Base-by-base conservation (phyloP, 1,284 basidiomycete species). In the Malassezia furfur region DNA sequence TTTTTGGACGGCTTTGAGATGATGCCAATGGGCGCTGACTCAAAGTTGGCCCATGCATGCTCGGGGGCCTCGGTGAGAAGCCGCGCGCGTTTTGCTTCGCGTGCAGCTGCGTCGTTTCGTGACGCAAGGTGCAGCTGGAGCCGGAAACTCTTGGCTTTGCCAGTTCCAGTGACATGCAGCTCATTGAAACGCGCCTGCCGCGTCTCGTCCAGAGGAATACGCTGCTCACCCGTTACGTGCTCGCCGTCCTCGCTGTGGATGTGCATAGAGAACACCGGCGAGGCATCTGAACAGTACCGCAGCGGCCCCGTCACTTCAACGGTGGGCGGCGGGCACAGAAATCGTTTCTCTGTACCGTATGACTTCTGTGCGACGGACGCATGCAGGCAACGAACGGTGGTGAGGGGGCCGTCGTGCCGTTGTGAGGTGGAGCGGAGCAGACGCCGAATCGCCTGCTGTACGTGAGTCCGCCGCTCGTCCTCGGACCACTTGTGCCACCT, bases 1-100 rank as follows among this genome's bases (percentile, higher is more conserved):
- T 93, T 93, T 80, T 91, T 90, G 45, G 89, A 91, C 30, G 91
- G 91, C 76, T 96, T 96, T 67, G 91, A 94, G 71, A 96, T 91
- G 78, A 94, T 89, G 40, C 86, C 85, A 65, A 96, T 85, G 45
- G 88, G 87, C 38, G 87, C 84, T 25, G 88, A 94, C 74, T 88
- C 83, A 78, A 96, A 91, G 25, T 86, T 84, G 7, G 87, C 88
- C 89, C 90, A 94, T 47, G 85, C 47, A 2, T 44, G 38, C 12
- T 19, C 21, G 2, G 39, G 22, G 21, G 28, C 36, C 5, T 14
- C 10, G 3, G 36, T 38, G 9, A 30, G 15, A 12, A 37, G 17
- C 5, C 48, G 48, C 30, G 21, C 12, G 21, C 48, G 53, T 31
- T 46, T 55, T 0, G 36, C 36, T 2, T 47, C 48, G 31, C 21